A percentile compares a stretch with the other conserved stretches of the same genome.
phyloP scores from a whole-genome alignment of 306 rosid species.

The Casuarina cunninghamiana region DNA sequence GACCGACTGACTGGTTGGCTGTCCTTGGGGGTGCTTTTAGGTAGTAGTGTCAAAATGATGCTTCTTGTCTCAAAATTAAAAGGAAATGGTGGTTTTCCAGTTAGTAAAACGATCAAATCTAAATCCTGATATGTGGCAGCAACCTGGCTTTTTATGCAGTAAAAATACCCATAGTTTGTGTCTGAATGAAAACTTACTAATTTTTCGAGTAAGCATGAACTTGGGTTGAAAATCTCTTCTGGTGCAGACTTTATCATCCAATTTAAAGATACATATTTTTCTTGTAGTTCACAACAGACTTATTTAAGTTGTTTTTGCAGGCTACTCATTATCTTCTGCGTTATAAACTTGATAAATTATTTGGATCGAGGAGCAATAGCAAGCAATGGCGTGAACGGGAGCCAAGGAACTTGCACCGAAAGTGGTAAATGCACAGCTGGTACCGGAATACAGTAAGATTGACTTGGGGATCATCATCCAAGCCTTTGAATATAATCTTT shows the following conservation, averaged over 20 bases:
- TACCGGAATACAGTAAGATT: conserved; percentile 85
- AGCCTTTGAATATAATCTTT: conserved; percentile 3
- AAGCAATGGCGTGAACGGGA: conserved; percentile 93
- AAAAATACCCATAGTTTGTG: neutral
- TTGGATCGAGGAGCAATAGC: conserved; percentile 94
- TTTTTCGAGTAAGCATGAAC: neutral
- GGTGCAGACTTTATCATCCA: conserved; percentile 3
- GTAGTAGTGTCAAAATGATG: neutral
- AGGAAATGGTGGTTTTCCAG: neutral
- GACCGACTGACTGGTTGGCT: neutral
- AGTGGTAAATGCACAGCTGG: conserved; percentile 67
- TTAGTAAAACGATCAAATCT: conserved; percentile 2
- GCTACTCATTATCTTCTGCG: conserved; percentile 71
- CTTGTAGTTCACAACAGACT: conserved; percentile 9
- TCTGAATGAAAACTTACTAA: neutral
- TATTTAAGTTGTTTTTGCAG: conserved; percentile 39
- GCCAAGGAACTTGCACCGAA: conserved; percentile 53
- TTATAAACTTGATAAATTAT: conserved; percentile 79
- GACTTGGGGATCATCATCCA: conserved; percentile 5
- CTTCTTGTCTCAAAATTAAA: neutral
- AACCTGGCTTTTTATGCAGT: neutral
- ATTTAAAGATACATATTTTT: neutral
- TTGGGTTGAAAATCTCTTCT: neutral
- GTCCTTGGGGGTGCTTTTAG: neutral
- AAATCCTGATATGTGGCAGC: neutral